Conservation (phyloP, 495 filamentous ascomycete genomes). For the Penicillium coffeae region DNA sequence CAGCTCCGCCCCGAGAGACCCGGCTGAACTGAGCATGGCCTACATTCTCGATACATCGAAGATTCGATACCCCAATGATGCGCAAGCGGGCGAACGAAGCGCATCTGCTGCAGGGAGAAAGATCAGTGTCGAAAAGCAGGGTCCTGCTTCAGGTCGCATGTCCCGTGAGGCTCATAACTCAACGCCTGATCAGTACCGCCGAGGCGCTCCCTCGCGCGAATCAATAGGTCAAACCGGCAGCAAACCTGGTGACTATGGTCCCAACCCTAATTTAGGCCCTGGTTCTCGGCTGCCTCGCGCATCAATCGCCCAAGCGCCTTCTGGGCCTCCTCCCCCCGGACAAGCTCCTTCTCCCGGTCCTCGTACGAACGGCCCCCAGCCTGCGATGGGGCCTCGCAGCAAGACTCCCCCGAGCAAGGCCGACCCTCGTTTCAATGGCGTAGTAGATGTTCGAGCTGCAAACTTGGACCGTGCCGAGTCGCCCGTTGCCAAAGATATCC, state of each 20-base stretch:
- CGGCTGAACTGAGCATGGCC: slow-evolving; percentile 78
- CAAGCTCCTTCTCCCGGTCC: slow-evolving; percentile 81
- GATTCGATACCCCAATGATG: slow-evolving; percentile 87
- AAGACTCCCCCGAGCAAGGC: slow-evolving; percentile 57
- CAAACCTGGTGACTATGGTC: slow-evolving; percentile 29
- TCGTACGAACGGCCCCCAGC: slow-evolving; percentile 40
- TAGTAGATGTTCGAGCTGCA: slow-evolving; percentile 47
- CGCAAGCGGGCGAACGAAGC: slow-evolving; percentile 44
- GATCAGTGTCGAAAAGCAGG: slow-evolving; percentile 36
- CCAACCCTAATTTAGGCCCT: slow-evolving; percentile 34
- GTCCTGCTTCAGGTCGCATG: slow-evolving; percentile 35
- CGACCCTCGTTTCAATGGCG: slow-evolving; percentile 45
- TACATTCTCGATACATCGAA: slow-evolving; percentile 93
- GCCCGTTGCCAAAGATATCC: slow-evolving; percentile 51
- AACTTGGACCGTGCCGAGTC: slow-evolving; percentile 49
- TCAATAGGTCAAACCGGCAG: slow-evolving; percentile 27
- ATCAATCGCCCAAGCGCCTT: slow-evolving; percentile 64
- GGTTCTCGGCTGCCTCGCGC: slow-evolving; percentile 67
- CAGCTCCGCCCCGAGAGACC: slow-evolving; percentile 75
- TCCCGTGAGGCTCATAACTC: slow-evolving; percentile 63
- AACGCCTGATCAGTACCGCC: slow-evolving; percentile 52
- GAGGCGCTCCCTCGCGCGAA: slow-evolving; percentile 49
- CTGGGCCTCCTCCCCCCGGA: slow-evolving; percentile 81
- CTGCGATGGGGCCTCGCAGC: slow-evolving; percentile 43
- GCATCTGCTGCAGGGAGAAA: slow-evolving; percentile 30